Evolutionary conservation across 2,329 filamentous ascomycete species (phyloP), one percentile per base, ranked within the genome.

Genomic region (Venturia aucupariae): DNA sequence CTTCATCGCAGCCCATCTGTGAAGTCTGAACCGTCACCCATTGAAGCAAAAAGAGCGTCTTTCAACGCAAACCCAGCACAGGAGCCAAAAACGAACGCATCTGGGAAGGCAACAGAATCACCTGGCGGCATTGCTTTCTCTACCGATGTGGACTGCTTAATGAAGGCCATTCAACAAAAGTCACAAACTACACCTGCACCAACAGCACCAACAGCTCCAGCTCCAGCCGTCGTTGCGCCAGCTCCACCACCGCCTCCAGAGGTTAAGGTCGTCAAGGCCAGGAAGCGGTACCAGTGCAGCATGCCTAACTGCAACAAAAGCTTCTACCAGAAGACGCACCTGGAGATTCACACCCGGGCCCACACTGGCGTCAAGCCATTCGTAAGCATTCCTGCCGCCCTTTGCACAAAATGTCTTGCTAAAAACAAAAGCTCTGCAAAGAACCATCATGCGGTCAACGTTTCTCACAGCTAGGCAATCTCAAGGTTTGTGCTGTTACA

Each of bases 331-430:
- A 96, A 93, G 77, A 96, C 92, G 1, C 93, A 97, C 70, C 82
- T 97, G 13, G 89, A 94, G 67, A 97, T 95, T 60, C 94, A 99
- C 74, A 86, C 85, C 57, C 84, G 92, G 68, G 88, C 89, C 4
- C 94, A 99, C 75, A 96, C 90, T 2, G 94, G 94, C 19, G 86
- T 89, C 63, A 94, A 92, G 74, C 93, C 93, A 66, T 97, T 93
- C 74, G 89, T 96, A 79, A 81, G 90, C 68, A 55, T 38, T 6
- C 22, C 5, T 41, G 5, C 55, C 8, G 39, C 22, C 19, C 24
- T 48, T 57, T 32, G 66, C 67, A 48, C 67, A 48, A 13, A 48
- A 60, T 15, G 35, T 38, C 59, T 68, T 72, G 62, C 74, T 66
- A 4, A 8, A 11, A 24, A 10, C 4, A 41, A 11, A 63, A 77